phyloP scores from a whole-genome alignment of 768 basidiomycete species.

The Piloderma croceum region DNA sequence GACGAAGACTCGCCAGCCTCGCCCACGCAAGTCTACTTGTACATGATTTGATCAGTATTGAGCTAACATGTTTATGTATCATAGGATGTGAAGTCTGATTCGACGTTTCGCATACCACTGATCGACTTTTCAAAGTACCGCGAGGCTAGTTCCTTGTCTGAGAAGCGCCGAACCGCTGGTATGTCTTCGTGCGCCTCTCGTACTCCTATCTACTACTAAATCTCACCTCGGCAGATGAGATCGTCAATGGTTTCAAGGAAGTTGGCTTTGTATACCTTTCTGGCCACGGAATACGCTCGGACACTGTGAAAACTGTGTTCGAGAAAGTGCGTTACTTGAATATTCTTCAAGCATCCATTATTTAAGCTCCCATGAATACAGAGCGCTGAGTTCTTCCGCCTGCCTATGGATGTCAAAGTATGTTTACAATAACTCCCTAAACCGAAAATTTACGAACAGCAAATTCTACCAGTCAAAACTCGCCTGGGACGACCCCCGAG shows the following conservation, averaged over 20 bases:
- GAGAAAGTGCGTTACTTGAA: conserved; percentile 42
- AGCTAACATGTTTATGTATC: background rate
- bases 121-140: conserved; percentile 74
- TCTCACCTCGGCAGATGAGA: conserved; percentile 17
- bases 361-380: conserved; percentile 20
- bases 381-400: conserved; percentile 72
- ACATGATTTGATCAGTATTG: no score
- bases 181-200: conserved; percentile 37
- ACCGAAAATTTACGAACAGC: background rate
- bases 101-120: conserved; percentile 61
- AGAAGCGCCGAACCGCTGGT: conserved; percentile 59
- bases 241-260: conserved; percentile 67
- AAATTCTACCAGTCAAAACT: conserved; percentile 36
- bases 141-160: conserved; percentile 39
- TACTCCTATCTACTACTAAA: background rate
- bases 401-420: conserved; percentile 62
- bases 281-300: conserved; percentile 63
- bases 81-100: conserved; percentile 32
- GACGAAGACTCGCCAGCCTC: background rate
- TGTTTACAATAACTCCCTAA: background rate
- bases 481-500: conserved; percentile 80
- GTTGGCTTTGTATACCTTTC: conserved; percentile 77
- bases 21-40: no score
- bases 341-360: background rate
- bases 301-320: conserved; percentile 55